Evolutionary conservation across 257 asterid species (phyloP).

Genomic region (Fraxinus pennsylvanica): DNA sequence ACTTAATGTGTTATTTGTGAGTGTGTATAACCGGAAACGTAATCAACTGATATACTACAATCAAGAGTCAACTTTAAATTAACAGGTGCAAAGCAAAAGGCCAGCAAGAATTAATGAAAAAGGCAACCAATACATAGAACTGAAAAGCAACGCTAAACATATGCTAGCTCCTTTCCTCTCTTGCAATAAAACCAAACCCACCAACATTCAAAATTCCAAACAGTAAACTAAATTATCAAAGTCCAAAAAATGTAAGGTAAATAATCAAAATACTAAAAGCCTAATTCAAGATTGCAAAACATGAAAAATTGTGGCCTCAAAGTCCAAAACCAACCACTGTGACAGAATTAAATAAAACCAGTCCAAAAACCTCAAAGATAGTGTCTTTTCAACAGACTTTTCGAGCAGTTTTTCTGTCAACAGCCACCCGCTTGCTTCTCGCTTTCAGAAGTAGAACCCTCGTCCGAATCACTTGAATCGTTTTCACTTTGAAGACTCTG

Average conservation of each 20-base stretch:
- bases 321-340: constrained; percentile 38
- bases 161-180: neutral
- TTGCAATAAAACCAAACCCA: neutral
- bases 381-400: constrained; percentile 18
- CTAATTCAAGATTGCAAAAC: constrained; percentile 31
- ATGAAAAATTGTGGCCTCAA: constrained; percentile 36
- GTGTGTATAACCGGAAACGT: neutral
- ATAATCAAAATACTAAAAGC: neutral
- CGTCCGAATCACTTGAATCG: no score
- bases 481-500: no score
- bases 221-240: neutral
- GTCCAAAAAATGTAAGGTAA: neutral
- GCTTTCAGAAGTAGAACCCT: no score
- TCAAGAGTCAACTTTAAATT: neutral
- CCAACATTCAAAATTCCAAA: neutral
- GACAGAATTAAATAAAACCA: constrained; percentile 39
- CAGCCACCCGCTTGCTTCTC: no score
- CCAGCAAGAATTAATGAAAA: neutral
- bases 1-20: no score
- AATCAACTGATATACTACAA: neutral
- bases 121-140: constrained; percentile 1
- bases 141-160: neutral
- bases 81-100: neutral
- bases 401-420: no score
- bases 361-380: constrained; percentile 38